phyloP scores from a whole-genome alignment of 108 stramenopile species.

The Stephanodiscus triporus region DNA sequence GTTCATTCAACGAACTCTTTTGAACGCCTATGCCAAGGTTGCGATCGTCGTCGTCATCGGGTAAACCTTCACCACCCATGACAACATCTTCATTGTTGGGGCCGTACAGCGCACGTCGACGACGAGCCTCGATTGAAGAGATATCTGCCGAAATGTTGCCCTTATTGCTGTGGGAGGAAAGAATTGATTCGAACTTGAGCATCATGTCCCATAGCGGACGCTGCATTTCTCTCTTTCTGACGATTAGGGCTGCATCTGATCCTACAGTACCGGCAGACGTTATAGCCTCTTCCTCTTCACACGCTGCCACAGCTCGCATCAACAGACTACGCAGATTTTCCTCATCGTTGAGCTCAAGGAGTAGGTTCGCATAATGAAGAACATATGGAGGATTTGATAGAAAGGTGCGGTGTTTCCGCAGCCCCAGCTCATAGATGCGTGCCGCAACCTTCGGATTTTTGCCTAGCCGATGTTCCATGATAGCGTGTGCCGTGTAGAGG shows the following conservation, averaged over 20 bases:
- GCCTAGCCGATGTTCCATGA: conserved; percentile 81
- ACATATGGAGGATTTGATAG: conserved; percentile 78
- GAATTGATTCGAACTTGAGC: conserved; percentile 78
- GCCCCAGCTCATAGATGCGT: conserved; percentile 85
- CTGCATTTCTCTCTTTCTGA: conserved; percentile 48
- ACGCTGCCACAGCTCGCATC: conserved; percentile 82
- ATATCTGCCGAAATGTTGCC: conserved; percentile 56
- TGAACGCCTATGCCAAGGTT: conserved; percentile 59
- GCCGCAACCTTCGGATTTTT: conserved; percentile 78
- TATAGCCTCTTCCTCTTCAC: conserved; percentile 59
- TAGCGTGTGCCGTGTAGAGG: conserved; percentile 81
- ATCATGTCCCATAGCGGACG: conserved; percentile 87
- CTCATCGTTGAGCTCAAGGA: conserved; percentile 80
- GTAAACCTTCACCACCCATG: conserved; percentile 56
- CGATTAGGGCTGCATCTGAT: conserved; percentile 24
- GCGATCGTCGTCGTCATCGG: conserved; percentile 53
- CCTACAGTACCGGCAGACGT: conserved; percentile 9
- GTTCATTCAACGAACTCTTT: conserved; percentile 77
- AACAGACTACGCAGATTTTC: conserved; percentile 83
- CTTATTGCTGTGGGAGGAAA: conserved; percentile 44
- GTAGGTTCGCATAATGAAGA: conserved; percentile 78
- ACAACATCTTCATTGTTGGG: conserved; percentile 81
- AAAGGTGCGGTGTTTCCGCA: conserved; percentile 77
- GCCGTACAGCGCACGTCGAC: conserved; percentile 76
- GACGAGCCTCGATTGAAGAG: conserved; percentile 67